Evolutionary conservation across 441 rosid genomes (phyloP).

Genomic region (Isatis lusitanica): DNA sequence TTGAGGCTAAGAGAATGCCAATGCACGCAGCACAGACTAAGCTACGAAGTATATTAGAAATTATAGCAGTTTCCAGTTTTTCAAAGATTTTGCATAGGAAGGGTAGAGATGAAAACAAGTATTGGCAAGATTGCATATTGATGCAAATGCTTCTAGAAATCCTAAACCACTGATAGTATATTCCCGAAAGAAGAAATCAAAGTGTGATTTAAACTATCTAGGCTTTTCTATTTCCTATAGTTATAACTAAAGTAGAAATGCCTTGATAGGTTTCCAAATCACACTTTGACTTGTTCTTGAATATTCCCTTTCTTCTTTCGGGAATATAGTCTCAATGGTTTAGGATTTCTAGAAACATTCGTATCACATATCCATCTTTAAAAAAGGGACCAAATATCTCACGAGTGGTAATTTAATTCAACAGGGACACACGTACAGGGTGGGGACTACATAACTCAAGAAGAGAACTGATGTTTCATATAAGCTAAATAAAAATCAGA

Average conservation of each 20-base stretch:
- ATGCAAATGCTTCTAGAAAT: neutral
- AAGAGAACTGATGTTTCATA: slow-evolving; percentile 1
- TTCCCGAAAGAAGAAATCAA: neutral
- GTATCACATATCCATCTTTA: neutral
- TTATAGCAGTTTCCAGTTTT: neutral
- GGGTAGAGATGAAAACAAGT: neutral
- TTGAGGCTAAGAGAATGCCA: slow-evolving; percentile 1
- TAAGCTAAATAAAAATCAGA: neutral
- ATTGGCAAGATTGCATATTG: neutral
- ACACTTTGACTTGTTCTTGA: neutral
- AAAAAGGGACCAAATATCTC: slow-evolving; percentile 13
- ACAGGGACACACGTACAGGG: slow-evolving; percentile 11
- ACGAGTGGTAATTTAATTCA: neutral
- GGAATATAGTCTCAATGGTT: neutral
- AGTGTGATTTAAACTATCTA: neutral
- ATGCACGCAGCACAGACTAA: neutral
- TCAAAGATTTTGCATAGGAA: neutral
- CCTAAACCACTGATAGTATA: neutral
- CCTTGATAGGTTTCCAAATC: neutral
- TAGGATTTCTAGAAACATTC: neutral
- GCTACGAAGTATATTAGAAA: neutral
- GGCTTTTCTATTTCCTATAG: neutral
- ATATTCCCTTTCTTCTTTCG: neutral
- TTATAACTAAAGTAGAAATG: neutral
- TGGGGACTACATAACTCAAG: neutral